Evolutionary conservation across 192 early-diverging fungal genomes (phyloP), one percentile per base, ranked within the genome.

Genomic region (Linnemannia schmuckeri): DNA sequence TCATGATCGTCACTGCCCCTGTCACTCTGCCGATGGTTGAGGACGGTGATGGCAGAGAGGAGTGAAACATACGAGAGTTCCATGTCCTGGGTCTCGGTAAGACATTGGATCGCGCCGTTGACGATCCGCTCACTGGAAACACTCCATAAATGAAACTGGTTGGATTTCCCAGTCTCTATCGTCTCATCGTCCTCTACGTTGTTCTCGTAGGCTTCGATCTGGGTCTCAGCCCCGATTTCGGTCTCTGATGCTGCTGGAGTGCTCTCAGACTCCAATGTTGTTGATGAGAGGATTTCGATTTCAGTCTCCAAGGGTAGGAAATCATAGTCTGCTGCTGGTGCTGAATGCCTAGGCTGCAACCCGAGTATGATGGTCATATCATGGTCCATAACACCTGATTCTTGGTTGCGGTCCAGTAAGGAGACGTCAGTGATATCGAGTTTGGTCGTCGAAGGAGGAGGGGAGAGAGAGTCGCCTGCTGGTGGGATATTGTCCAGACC

Each of bases 21-120:
- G 44, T 46, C 12, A 12, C 13, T 2, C 13, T 78, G 33, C 17
- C 30, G 5, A 4, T n/a, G 71, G 27, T 55, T 70, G 18, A 85
- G 49, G 13, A 85, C 63, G 27, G 75, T 80, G 46, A 85, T 72
- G 2, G 41, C 57, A 0, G 83, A 71, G 70, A 85, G 83, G 70
- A 85, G 76, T 2, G 78, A 75, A 9, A 78, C 78, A 71, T 85
- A 85, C 2, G 83, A 79, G 2, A 80, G 41, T 27, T 79, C 74
- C 75, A 80, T 80, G 47, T 85, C 70, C 24, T 80, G 77, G 33
- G 75, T 55, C 27, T 66, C 61, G 47, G 74, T 49, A 1, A 85
- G 70, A 41, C 72, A 85, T n/a, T 85, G 71, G 44, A 85, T 79
- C 0, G 83, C 69, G 6, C 40, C 47, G 0, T 44, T 44, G 38